Percentiles rank a stretch among this genome's conserved stretches.
Evolutionary conservation across 177 flowering plant species (phyloP).

Genomic region (Tripterygium wilfordii): DNA sequence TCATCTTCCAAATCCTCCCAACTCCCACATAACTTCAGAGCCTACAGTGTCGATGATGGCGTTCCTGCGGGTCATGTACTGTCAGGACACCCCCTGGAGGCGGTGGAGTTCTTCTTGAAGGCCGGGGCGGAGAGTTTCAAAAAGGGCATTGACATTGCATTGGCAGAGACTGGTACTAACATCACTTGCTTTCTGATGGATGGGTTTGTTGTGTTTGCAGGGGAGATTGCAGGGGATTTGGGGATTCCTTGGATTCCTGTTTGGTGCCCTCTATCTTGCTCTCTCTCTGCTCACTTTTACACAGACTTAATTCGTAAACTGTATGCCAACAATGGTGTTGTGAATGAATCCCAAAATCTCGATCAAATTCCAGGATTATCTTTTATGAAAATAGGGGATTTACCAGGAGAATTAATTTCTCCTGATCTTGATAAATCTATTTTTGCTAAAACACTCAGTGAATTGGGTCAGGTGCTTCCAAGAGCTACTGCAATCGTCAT

Average conservation of each 20-base stretch:
- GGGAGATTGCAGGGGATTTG: constrained; percentile 1
- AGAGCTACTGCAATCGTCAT: constrained; percentile 15
- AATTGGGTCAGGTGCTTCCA: constrained; percentile 7
- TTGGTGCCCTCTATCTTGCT: constrained; percentile 1
- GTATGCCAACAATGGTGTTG: not conserved
- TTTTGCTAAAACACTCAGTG: constrained; percentile 8
- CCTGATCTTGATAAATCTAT: constrained; percentile 2
- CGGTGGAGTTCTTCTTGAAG: constrained; percentile 1
- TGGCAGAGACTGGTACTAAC: not conserved
- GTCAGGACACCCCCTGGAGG: constrained; percentile 2
- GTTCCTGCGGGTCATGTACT: not conserved
- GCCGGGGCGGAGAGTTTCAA: constrained; percentile 1
- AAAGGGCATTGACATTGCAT: constrained; percentile 1
- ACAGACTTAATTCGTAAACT: constrained; percentile 6
- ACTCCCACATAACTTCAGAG: constrained; percentile 8
- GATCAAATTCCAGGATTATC: constrained; percentile 23
- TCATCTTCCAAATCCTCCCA: not conserved
- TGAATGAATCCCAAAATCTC: not conserved
- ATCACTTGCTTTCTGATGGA: constrained; percentile 12
- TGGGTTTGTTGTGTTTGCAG: constrained; percentile 7
- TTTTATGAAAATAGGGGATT: constrained; percentile 4
- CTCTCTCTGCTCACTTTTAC: constrained; percentile 12
- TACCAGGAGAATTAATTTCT: constrained; percentile 13
- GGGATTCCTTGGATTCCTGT: constrained; percentile 8
- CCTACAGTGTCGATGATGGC: constrained; percentile 10